Conservation (phyloP, 768 basidiomycete species). For the Kwoniella shandongensis region DNA sequence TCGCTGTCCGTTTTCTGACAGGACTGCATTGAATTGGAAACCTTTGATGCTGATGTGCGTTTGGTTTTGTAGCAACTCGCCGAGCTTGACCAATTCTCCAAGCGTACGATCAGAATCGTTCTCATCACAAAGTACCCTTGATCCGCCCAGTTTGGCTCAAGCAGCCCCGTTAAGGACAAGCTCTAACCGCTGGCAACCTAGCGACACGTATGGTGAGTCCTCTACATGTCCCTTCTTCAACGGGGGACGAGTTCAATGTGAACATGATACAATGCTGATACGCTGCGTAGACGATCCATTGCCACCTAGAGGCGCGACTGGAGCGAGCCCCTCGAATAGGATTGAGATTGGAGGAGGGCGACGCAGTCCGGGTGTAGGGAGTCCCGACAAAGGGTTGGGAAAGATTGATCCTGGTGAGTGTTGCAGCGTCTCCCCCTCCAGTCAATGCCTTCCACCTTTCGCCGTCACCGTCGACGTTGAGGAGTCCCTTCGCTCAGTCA, state of each 20-base stretch:
- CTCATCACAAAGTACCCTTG: slow-evolving; percentile 32
- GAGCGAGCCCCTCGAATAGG: slow-evolving; percentile 7
- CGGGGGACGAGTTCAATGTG: background rate
- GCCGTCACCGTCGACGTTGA: no score
- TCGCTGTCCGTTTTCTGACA: no score
- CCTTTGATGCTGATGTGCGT: no score
- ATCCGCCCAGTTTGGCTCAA: slow-evolving; percentile 21
- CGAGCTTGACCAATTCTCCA: slow-evolving; percentile 11
- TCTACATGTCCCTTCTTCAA: background rate
- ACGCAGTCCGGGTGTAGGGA: slow-evolving; percentile 28
- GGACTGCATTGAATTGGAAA: no score
- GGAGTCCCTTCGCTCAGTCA: no score
- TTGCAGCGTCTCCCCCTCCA: background rate
- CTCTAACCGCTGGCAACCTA: slow-evolving; percentile 45
- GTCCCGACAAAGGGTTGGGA: slow-evolving; percentile 33
- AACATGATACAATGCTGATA: background rate
- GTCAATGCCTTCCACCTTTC: no score
- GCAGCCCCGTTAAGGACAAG: slow-evolving; percentile 29
- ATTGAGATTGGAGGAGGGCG: slow-evolving; percentile 19
- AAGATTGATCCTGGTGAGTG: slow-evolving; percentile 49
- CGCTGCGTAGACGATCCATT: slow-evolving; percentile 32
- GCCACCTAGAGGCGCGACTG: slow-evolving; percentile 18
- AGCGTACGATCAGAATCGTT: slow-evolving; percentile 32
- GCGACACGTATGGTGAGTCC: slow-evolving; percentile 46
- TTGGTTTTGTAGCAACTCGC: slow-evolving; percentile 25